These are phyloP conservation scores for Boeremia exigua DNA, from an alignment of 2,329 filamentous ascomycete species.

Conservation along the genomic window DNA sequence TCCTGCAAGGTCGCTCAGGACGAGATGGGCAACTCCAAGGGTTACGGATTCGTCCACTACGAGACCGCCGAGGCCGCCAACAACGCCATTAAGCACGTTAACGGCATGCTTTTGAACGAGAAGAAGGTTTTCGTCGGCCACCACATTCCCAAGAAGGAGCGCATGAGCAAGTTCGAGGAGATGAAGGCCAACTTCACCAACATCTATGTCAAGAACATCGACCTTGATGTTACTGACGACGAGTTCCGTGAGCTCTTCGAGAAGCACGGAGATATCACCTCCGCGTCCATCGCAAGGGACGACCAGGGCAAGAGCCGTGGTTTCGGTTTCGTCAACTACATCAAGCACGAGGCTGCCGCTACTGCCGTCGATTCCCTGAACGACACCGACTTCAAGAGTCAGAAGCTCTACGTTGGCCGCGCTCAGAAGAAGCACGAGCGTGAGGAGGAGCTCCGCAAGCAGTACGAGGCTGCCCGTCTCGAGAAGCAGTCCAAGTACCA, in stretches of 20 bases:
- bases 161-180: constrained; percentile 99
- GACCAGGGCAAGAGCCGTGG: constrained; percentile 90
- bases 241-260: constrained; percentile 95
- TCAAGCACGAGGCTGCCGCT: constrained; percentile 84
- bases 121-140: constrained; percentile 99
- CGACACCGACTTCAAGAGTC: constrained; percentile 87
- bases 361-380: constrained; percentile 92
- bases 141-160: constrained; percentile 99
- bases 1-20: constrained; percentile 99
- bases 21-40: constrained; percentile 95
- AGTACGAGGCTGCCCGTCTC: constrained; percentile 94
- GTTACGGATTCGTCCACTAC: constrained; percentile 99
- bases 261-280: constrained; percentile 92
- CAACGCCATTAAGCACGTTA: constrained; percentile 98
- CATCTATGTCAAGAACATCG: constrained; percentile 99
- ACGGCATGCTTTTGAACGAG: constrained; percentile 99
- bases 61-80: constrained; percentile 97
- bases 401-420: constrained; percentile 96
- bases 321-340: constrained; percentile 96
- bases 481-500: constrained; percentile 99
- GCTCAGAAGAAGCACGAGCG: constrained; percentile 99
- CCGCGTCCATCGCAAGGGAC: constrained; percentile 90
- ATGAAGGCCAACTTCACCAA: constrained; percentile 99
- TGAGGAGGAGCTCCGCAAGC: constrained; percentile 98
- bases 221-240: constrained; percentile 82